Evolutionary conservation across 2,329 filamentous ascomycete species (phyloP).

Genomic region (Claviceps pazoutovae): DNA sequence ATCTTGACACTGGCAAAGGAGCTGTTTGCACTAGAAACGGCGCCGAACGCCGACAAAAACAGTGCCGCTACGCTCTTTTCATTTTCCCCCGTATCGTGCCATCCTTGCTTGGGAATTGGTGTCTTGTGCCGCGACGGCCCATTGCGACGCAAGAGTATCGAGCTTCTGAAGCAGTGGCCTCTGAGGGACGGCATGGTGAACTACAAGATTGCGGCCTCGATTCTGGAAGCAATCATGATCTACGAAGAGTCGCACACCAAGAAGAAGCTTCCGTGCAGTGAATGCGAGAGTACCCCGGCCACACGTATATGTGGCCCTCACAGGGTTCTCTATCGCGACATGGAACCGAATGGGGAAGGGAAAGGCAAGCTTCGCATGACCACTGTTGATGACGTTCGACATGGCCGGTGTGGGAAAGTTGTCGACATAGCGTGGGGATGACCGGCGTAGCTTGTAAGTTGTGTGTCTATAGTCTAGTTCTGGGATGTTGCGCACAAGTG

Average conservation of each 20-base stretch:
- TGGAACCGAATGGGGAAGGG: background rate
- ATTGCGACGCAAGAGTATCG: background rate
- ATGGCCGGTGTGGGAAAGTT: background rate
- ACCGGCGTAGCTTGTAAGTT: too few relatives aligned
- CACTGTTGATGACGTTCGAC: background rate
- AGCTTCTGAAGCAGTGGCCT: conserved; percentile 1
- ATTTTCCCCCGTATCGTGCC: conserved; percentile 1
- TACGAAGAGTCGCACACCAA: background rate
- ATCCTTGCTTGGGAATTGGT: conserved; percentile 1
- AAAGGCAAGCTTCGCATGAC: background rate
- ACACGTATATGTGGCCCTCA: background rate
- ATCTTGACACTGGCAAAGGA: conserved; percentile 1
- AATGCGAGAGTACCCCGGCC: background rate
- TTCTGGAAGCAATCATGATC: background rate
- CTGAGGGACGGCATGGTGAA: conserved; percentile 3
- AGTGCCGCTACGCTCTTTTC: background rate
- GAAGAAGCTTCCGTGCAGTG: background rate
- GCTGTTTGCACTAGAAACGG: conserved; percentile 1
- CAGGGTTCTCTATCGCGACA: conserved; percentile 1
- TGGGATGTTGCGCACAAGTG: too few relatives aligned
- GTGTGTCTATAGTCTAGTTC: too few relatives aligned
- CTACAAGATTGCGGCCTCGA: conserved; percentile 2
- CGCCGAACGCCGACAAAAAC: background rate
- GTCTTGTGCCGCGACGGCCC: conserved; percentile 1
- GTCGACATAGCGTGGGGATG: conserved; percentile 1